Evolutionary conservation across 2,329 filamentous ascomycete species (phyloP).

Genomic region (Didymella keratinophila): DNA sequence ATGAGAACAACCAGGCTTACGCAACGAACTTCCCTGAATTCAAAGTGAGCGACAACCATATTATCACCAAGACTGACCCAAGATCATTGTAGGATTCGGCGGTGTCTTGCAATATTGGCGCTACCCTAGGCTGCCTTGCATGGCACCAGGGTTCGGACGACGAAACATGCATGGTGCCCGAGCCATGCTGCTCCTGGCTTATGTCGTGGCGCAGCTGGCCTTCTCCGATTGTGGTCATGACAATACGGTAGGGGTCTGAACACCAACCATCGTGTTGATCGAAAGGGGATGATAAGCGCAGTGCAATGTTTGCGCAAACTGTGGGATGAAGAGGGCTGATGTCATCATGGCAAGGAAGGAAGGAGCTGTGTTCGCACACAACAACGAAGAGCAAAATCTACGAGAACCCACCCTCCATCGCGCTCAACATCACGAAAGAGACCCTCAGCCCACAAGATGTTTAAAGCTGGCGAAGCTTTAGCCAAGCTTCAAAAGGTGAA

Average conservation of each 20-base stretch:
- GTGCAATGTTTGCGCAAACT: neutral
- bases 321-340: neutral
- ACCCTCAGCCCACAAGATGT: neutral
- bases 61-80: neutral
- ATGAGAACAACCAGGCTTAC: neutral
- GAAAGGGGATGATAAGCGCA: neutral
- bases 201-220: constrained; percentile 6
- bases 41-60: neutral
- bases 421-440: neutral
- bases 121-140: neutral
- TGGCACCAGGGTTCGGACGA: neutral
- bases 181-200: neutral
- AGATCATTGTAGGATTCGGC: neutral
- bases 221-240: neutral
- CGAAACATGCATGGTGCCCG: neutral
- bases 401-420: neutral
- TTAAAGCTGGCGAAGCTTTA: constrained; percentile 12
- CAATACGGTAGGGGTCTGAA: neutral
- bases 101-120: neutral
- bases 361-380: neutral
- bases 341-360: neutral
- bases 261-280: neutral
- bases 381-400: neutral
- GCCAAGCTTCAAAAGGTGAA: constrained; percentile 12
- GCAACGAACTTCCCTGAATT: neutral